phyloP scores from a whole-genome alignment of 768 basidiomycete genomes.

The Myochromella boudieri region DNA sequence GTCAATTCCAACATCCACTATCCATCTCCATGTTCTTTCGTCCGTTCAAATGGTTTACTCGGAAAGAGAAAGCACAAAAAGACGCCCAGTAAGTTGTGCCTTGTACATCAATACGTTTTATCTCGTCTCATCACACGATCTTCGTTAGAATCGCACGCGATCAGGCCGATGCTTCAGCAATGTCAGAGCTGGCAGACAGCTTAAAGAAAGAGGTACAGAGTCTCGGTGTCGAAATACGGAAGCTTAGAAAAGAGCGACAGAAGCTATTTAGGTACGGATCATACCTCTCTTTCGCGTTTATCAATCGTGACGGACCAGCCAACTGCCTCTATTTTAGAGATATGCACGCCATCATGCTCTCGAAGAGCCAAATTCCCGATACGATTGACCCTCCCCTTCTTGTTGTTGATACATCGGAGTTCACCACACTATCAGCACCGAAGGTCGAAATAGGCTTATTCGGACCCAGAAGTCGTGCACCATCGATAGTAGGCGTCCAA shows the following conservation, averaged over 20 bases:
- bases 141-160: not conserved
- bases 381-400: not conserved
- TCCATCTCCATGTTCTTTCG: conserved; percentile 2
- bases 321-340: conserved; percentile 6
- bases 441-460: conserved; percentile 12
- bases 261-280: conserved; percentile 15
- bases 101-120: no score
- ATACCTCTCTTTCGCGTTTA: not conserved
- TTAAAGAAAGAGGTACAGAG: conserved; percentile 12
- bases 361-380: conserved; percentile 1
- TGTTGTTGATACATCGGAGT: not conserved
- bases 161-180: conserved; percentile 6
- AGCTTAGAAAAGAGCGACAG: conserved; percentile 11
- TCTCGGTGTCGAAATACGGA: conserved; percentile 9
- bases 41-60: conserved; percentile 9
- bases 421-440: not conserved
- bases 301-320: not conserved
- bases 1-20: not conserved
- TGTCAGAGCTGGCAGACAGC: conserved; percentile 12
- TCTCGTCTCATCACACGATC: no score
- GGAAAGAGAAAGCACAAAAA: conserved; percentile 5
- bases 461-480: conserved; percentile 8
- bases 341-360: conserved; percentile 16
- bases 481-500: conserved; percentile 1
- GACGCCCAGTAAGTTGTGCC: conserved; percentile 6